These are phyloP conservation scores for Chrysoporthe austroafricana DNA, from an alignment of 2,329 filamentous ascomycete species.

Conservation along the genomic window DNA sequence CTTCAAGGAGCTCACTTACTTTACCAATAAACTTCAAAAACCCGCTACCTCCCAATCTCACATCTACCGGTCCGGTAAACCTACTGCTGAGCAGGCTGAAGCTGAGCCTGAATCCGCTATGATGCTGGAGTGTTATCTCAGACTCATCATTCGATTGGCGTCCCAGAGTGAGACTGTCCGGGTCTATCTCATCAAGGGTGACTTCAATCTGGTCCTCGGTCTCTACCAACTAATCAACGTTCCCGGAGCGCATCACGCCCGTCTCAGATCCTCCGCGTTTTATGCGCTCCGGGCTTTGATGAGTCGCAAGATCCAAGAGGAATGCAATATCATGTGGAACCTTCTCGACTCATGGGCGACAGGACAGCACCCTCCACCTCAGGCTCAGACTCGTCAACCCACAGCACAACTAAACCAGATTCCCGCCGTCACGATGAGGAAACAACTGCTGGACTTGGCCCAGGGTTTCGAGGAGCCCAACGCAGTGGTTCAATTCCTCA, in stretches of 20 bases:
- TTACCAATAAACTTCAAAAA: slow-evolving; percentile 72
- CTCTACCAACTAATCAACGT: slow-evolving; percentile 82
- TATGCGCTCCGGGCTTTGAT: slow-evolving; percentile 76
- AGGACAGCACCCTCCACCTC: slow-evolving; percentile 52
- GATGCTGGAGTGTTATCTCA: slow-evolving; percentile 93
- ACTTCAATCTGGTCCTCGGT: slow-evolving; percentile 71
- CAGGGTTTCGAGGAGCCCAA: slow-evolving; percentile 83
- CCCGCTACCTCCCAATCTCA: slow-evolving; percentile 59
- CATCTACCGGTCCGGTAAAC: slow-evolving; percentile 62
- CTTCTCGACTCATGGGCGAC: slow-evolving; percentile 80
- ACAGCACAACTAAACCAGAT: slow-evolving; percentile 28
- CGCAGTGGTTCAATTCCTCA: slow-evolving; percentile 79
- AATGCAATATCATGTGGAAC: slow-evolving; percentile 77
- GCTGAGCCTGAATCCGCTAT: slow-evolving; percentile 89
- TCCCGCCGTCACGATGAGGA: slow-evolving; percentile 54
- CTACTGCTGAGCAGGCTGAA: slow-evolving; percentile 70
- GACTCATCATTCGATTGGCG: slow-evolving; percentile 82
- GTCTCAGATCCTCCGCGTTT: slow-evolving; percentile 83
- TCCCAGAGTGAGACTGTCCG: slow-evolving; percentile 74
- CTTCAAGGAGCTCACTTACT: slow-evolving; percentile 85
- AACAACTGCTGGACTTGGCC: slow-evolving; percentile 74
- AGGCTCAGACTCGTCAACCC: slow-evolving; percentile 30
- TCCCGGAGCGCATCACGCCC: slow-evolving; percentile 52
- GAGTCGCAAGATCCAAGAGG: slow-evolving; percentile 69
- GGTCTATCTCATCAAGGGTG: slow-evolving; percentile 66